Evolutionary conservation across 768 basidiomycete species (phyloP).

Genomic region (Lentinula boryana): DNA sequence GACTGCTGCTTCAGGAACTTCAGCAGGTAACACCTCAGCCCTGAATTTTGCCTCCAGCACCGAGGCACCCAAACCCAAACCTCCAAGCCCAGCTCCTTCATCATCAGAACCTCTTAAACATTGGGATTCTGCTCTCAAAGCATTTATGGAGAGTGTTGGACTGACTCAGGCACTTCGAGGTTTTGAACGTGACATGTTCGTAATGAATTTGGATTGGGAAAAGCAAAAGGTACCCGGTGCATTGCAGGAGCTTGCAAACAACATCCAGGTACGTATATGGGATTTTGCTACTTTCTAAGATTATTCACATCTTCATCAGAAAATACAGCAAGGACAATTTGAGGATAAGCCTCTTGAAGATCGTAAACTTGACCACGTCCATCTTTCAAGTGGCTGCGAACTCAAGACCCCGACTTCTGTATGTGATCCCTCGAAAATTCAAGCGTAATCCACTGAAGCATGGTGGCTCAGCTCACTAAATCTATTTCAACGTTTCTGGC

Average conservation of each 20-base stretch:
- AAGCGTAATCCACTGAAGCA: not conserved
- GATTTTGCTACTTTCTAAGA: not conserved
- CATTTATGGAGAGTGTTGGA: slow-evolving; percentile 50
- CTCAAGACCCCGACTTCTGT: slow-evolving; percentile 57
- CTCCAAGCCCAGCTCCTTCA: slow-evolving; percentile 32
- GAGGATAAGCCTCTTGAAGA: slow-evolving; percentile 45
- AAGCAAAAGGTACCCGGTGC: slow-evolving; percentile 48
- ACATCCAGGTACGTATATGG: slow-evolving; percentile 38
- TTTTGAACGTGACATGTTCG: slow-evolving; percentile 65
- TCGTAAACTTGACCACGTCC: slow-evolving; percentile 61
- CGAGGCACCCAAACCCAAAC: slow-evolving; percentile 5
- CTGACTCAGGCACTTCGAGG: slow-evolving; percentile 55
- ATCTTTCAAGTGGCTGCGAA: slow-evolving; percentile 36
- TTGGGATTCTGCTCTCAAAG: slow-evolving; percentile 55
- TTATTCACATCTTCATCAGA: slow-evolving; percentile 17
- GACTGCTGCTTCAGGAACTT: not conserved
- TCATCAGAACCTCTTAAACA: slow-evolving; percentile 37
- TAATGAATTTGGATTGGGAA: slow-evolving; percentile 67
- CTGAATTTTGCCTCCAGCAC: not conserved
- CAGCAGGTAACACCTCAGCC: not conserved
- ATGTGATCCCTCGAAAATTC: slow-evolving; percentile 18
- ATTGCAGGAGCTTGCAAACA: slow-evolving; percentile 42
- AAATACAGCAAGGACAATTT: slow-evolving; percentile 13
- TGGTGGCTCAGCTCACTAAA: slow-evolving; percentile 48
- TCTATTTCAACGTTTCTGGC: slow-evolving; percentile 71